phyloP scores from a whole-genome alignment of 148 eudicot genomes.

The Camellia granthamiana region DNA sequence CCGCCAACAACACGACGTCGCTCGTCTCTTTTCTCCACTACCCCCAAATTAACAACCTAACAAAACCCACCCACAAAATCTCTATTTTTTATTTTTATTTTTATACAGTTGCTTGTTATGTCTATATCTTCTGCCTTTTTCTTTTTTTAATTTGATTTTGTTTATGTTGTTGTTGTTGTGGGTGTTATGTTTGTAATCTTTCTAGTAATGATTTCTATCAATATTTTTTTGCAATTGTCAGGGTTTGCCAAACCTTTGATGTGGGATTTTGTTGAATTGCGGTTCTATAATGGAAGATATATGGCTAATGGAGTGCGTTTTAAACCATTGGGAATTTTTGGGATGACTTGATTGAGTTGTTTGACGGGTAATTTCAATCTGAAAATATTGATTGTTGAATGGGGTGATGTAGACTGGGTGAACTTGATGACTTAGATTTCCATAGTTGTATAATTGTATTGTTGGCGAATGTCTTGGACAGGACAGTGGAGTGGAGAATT shows the following conservation, averaged over 20 bases:
- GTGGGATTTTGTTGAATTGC: not conserved
- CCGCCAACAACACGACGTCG: constrained; percentile 38
- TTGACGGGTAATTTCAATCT: not conserved
- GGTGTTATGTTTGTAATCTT: no score
- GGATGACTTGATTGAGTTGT: not conserved
- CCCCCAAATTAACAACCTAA: not conserved
- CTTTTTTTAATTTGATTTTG: no score
- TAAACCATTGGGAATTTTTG: not conserved
- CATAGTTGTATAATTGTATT: not conserved
- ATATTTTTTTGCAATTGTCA: no score
- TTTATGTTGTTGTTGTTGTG: no score
- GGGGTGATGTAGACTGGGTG: not conserved
- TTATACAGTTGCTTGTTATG: no score
- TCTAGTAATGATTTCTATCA: no score
- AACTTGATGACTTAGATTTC: not conserved
- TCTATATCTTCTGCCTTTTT: no score
- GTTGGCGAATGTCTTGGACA: not conserved
- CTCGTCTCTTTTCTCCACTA: constrained; percentile 41
- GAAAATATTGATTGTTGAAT: not conserved
- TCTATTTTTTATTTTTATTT: no score
- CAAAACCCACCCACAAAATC: not conserved
- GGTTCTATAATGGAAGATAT: not conserved
- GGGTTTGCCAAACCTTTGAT: not conserved
- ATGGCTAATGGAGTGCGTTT: not conserved
- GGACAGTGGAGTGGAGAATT: not conserved